A percentile compares a stretch with the other conserved stretches of the same genome.
Evolutionary conservation across 208 protist genomes (phyloP).

Genomic region (Wallacemonas sp.): DNA sequence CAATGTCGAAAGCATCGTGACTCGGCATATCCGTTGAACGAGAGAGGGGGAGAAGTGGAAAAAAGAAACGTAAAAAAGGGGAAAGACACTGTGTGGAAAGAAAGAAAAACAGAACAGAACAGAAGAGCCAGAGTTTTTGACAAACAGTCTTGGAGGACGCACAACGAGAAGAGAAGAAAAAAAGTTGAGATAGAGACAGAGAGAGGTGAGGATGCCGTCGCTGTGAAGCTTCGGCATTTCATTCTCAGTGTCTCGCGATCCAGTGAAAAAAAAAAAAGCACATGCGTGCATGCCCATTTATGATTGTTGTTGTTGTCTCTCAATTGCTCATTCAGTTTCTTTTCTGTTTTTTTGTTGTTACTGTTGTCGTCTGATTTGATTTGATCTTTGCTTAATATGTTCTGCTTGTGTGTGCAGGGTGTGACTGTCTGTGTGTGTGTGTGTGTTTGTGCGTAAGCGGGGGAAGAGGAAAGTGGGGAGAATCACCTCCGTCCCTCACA

Average conservation of each 20-base stretch:
- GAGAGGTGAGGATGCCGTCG: too few species aligned
- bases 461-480: neutral
- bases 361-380: neutral
- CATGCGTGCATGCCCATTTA: too few species aligned
- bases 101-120: slow-evolving; percentile 17
- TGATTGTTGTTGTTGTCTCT: neutral
- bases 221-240: too few species aligned
- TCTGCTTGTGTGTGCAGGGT: neutral
- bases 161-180: slow-evolving; percentile 13
- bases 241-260: too few species aligned
- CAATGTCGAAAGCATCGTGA: too few species aligned
- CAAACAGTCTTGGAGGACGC: too few species aligned
- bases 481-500: neutral
- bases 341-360: neutral
- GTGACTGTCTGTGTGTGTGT: slow-evolving; percentile 6
- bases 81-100: neutral
- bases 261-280: too few species aligned
- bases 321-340: neutral
- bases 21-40: too few species aligned
- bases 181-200: neutral
- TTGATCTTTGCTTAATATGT: too few species aligned
- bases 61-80: slow-evolving; percentile 15
- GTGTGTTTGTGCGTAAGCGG: neutral
- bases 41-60: neutral
- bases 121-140: too few species aligned